Percentiles rank a stretch among this genome's conserved stretches.
Evolutionary conservation across 352 stramenopile species (phyloP).

Genomic region (Pythium folliculosum): DNA sequence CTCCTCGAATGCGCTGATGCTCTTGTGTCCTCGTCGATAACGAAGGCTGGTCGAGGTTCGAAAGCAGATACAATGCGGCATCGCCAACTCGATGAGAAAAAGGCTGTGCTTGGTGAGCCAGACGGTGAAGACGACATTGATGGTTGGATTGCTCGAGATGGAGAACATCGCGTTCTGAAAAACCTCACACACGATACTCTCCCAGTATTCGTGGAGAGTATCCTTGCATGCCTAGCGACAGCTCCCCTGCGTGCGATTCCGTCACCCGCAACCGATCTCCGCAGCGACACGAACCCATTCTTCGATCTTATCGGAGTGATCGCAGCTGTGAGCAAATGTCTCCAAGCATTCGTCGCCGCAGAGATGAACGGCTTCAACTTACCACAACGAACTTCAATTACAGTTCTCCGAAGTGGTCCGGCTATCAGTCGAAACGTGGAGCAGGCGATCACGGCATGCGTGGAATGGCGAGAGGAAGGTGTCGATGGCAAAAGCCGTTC

Average conservation of each 20-base stretch:
- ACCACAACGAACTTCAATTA: constrained; percentile 39
- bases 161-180: constrained; percentile 66
- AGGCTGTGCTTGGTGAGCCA: constrained; percentile 21
- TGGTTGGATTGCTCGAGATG: constrained; percentile 36
- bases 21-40: constrained; percentile 1
- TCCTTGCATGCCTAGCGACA: constrained; percentile 54
- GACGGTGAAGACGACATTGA: constrained; percentile 36
- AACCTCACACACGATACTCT: constrained; percentile 66
- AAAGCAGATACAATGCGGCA: background rate
- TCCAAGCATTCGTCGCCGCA: constrained; percentile 51
- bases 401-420: constrained; percentile 23
- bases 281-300: constrained; percentile 33
- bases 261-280: background rate
- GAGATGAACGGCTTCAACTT: constrained; percentile 57
- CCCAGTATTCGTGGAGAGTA: constrained; percentile 55
- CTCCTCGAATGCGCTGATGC: constrained; percentile 32
- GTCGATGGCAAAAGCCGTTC: constrained; percentile 14
- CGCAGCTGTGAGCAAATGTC: constrained; percentile 38
- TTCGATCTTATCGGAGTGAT: constrained; percentile 42
- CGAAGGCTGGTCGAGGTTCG: background rate
- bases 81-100: background rate
- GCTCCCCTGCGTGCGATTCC: constrained; percentile 41
- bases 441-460: constrained; percentile 10
- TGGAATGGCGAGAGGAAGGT: constrained; percentile 20
- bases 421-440: constrained; percentile 12